Base-by-base conservation (phyloP, 495 filamentous ascomycete species). In the Sabuloglossum arenarium region DNA sequence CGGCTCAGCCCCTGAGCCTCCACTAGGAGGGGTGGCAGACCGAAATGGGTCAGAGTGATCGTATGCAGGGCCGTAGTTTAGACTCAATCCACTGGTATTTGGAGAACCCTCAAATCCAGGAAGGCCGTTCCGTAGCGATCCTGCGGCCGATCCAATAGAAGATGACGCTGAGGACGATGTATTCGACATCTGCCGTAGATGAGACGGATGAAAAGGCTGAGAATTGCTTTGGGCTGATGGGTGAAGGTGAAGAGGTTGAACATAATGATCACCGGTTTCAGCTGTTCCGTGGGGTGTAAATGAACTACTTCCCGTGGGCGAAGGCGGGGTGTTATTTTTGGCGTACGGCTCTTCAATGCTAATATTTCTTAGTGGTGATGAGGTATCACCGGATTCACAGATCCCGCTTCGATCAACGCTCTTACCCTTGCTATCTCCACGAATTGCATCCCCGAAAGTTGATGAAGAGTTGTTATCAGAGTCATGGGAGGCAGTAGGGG, bases 151-250 rank as follows among this genome's bases (percentile, higher is more conserved):
- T 52, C 88, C 85, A 23, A 78, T 70, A 10, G 83, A 69, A 0
- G 85, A 88, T 1, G 87, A 93, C 14, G 81, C 76, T 4, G 39
- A 43, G 0, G 86, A 91, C 2, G 87, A 91, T 3, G 85, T 82
- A 60, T 81, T 90, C 51, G 85, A 89, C 65, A 88, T 79, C 54
- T 87, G 81, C 6, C 86, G 75, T 4, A 90, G 71, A 62, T 87
- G 84, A 14, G 82, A 85, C 25, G 80, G 75, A 45, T 73, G 63
- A 56, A 70, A 59, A 43, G 75, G 66, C 39, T 43, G 39, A 19
- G 39, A 43, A 23, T 2, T 21, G n/a, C 5, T 19, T 21, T 43
- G 39, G 3, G 39, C 39, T 21, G 39, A 43, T 4, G 39, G 39
- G 9, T 43, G 39, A 21, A 43, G 39, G n/a, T 43, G 39, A n/a